Conservation (phyloP, 192 early-diverging fungal genomes). For the Podila horticola region DNA sequence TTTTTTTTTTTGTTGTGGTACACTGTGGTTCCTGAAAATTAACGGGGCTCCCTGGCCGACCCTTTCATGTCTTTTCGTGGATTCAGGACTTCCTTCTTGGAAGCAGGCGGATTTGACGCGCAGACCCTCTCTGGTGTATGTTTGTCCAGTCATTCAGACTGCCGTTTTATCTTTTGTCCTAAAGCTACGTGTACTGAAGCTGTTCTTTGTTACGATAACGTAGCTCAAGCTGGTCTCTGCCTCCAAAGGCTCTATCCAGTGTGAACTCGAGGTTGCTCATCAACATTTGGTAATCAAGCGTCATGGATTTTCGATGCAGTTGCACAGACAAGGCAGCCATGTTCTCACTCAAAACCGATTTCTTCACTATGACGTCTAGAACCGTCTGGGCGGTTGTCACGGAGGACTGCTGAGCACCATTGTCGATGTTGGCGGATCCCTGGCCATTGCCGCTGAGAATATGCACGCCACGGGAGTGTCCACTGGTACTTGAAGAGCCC, state of each 20-base stretch:
- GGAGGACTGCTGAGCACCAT: conserved; percentile 63
- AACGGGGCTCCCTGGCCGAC: neutral
- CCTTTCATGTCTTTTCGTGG: neutral
- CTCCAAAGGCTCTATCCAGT: conserved; percentile 44
- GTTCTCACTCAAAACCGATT: neutral
- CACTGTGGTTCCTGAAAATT: neutral
- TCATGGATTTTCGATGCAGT: neutral
- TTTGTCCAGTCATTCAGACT: neutral
- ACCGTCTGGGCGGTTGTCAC: conserved; percentile 56
- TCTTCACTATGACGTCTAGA: conserved; percentile 32
- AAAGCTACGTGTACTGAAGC: neutral
- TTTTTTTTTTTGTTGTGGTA: too few species aligned
- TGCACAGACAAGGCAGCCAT: neutral
- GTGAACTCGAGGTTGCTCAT: conserved; percentile 57
- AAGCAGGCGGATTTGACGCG: conserved; percentile 27
- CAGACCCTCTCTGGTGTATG: conserved; percentile 43
- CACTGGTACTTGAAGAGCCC: conserved; percentile 41
- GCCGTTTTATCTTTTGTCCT: neutral
- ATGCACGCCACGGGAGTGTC: conserved; percentile 64
- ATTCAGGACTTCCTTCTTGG: conserved; percentile 33
- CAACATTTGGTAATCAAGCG: conserved; percentile 58
- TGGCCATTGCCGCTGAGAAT: conserved; percentile 62
- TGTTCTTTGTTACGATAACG: neutral
- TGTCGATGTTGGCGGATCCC: conserved; percentile 64
- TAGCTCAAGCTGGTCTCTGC: conserved; percentile 55